A percentile compares a stretch with the other conserved stretches of the same genome.
Conservation (phyloP, 2,329 filamentous ascomycete species). For the Aspergillus sp. region DNA sequence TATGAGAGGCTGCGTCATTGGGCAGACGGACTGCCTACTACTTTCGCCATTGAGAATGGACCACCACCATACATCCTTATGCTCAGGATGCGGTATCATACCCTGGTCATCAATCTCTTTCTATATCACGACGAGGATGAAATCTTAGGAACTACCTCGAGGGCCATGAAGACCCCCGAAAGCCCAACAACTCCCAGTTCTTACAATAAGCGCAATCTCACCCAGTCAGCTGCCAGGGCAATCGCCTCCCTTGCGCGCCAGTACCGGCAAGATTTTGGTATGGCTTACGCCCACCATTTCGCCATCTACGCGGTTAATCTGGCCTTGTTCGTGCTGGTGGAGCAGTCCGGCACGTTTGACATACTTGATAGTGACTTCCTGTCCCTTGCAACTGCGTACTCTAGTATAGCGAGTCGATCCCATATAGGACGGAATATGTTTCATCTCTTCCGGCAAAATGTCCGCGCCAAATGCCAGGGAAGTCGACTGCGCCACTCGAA, state of each 20-base stretch:
- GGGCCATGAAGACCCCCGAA: slow-evolving; percentile 29
- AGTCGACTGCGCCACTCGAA: slow-evolving; percentile 24
- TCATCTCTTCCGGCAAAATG: slow-evolving; percentile 36
- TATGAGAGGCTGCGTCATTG: slow-evolving; percentile 32
- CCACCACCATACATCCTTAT: slow-evolving; percentile 35
- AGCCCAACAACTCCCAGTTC: slow-evolving; percentile 24
- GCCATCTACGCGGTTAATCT: slow-evolving; percentile 41
- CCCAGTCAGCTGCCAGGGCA: slow-evolving; percentile 29
- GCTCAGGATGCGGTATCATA: slow-evolving; percentile 34
- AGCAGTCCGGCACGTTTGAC: slow-evolving; percentile 27
- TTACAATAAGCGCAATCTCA: slow-evolving; percentile 23
- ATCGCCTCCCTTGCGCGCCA: slow-evolving; percentile 32
- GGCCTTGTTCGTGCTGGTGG: slow-evolving; percentile 36
- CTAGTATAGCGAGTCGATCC: slow-evolving; percentile 34
- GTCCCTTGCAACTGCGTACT: slow-evolving; percentile 34
- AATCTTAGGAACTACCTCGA: slow-evolving; percentile 16
- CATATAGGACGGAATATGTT: slow-evolving; percentile 34
- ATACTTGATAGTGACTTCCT: slow-evolving; percentile 37
- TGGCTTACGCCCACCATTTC: slow-evolving; percentile 37
- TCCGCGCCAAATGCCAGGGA: slow-evolving; percentile 32
- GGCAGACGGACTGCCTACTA: slow-evolving; percentile 30
- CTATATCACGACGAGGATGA: slow-evolving; percentile 26
- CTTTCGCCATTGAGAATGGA: slow-evolving; percentile 25
- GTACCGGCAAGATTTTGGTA: slow-evolving; percentile 34
- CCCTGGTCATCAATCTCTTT: slow-evolving; percentile 38